Conservation (phyloP, 2,329 filamentous ascomycete genomes). For the Chrysosporium keratinophilum region DNA sequence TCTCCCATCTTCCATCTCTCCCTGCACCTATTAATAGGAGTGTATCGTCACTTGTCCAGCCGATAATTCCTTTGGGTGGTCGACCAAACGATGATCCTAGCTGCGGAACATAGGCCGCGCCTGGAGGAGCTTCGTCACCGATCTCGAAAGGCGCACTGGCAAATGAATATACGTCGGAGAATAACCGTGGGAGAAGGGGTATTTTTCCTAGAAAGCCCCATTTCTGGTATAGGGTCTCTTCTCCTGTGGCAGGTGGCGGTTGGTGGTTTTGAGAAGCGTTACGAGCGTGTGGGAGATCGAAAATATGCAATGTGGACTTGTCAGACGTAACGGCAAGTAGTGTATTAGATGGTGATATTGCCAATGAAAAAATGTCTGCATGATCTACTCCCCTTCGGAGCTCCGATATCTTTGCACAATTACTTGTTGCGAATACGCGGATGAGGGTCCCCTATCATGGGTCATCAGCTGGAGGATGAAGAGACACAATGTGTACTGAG, state of each 20-base stretch:
- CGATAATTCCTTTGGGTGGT: constrained; percentile 71
- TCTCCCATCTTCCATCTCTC: constrained; percentile 75
- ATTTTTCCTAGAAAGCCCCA: constrained; percentile 79
- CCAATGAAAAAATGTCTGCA: constrained; percentile 75
- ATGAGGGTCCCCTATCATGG: constrained; percentile 63
- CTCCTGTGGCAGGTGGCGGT: constrained; percentile 19
- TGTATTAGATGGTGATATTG: constrained; percentile 70
- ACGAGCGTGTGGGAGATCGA: constrained; percentile 57
- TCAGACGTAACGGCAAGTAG: constrained; percentile 88
- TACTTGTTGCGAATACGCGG: constrained; percentile 70
- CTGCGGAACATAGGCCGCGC: constrained; percentile 38
- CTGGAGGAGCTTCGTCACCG: constrained; percentile 55
- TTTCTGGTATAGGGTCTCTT: constrained; percentile 54
- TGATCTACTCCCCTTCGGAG: constrained; percentile 80
- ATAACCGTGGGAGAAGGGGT: constrained; percentile 72
- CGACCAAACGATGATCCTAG: constrained; percentile 45
- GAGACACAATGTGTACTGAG: background rate
- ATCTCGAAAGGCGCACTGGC: constrained; percentile 71
- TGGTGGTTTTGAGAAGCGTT: constrained; percentile 25
- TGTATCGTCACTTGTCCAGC: constrained; percentile 67
- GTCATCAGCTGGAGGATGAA: background rate
- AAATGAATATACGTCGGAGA: constrained; percentile 84
- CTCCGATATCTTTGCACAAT: constrained; percentile 70
- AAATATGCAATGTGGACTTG: constrained; percentile 91
- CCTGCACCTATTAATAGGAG: constrained; percentile 71